Base-by-base conservation (phyloP, 2,329 filamentous ascomycete genomes). In the Thermothelomyces thermophilus region DNA sequence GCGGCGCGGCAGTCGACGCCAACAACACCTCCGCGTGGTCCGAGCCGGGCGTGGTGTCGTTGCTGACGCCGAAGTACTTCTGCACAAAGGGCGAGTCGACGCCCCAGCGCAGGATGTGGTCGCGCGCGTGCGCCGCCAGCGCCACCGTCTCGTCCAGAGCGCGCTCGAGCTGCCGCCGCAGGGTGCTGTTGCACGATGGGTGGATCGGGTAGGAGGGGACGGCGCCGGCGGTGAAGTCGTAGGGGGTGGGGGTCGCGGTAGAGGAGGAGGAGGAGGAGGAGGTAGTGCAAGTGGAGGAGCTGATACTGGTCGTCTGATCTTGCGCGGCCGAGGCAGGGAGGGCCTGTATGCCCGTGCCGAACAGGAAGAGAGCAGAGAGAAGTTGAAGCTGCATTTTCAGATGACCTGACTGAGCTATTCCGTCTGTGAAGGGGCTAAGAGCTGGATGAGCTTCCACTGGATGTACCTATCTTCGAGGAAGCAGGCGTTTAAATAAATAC, bases 21-120 rank as follows among this genome's bases (percentile, higher is more conserved):
- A 39, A 13, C n/a, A n/a, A n/a, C n/a, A n/a, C n/a, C n/a, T n/a
- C n/a, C n/a, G n/a, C n/a, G n/a, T n/a, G n/a, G n/a, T n/a, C n/a
- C n/a, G n/a, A n/a, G n/a, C n/a, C n/a, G n/a, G n/a, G n/a, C 5
- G 19, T 3, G 30, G 36, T 39, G 36, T 5, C 24, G 39, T 26
- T 70, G 1, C 70, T 70, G 46, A 77, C 72, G 40, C 83, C 81
- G 61, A 87, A 87, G 68, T 86, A 87, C 67, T 82, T 85, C 46
- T 70, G 69, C 61, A 80, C 82, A 51, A 84, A 73, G 17, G 73
- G 69, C 9, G 80, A 84, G 22, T 72, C 68, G 64, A 75, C 73
- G 28, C 82, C 80, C 58, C 70, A 76, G 41, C 73, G 71, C 13
- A 79, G 71, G 44, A 83, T 73, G 60, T 86, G 83, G 35, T 82